These are phyloP conservation scores for Herpotrichia juniperi DNA, from an alignment of 2,329 filamentous ascomycete species.

Conservation along the genomic window DNA sequence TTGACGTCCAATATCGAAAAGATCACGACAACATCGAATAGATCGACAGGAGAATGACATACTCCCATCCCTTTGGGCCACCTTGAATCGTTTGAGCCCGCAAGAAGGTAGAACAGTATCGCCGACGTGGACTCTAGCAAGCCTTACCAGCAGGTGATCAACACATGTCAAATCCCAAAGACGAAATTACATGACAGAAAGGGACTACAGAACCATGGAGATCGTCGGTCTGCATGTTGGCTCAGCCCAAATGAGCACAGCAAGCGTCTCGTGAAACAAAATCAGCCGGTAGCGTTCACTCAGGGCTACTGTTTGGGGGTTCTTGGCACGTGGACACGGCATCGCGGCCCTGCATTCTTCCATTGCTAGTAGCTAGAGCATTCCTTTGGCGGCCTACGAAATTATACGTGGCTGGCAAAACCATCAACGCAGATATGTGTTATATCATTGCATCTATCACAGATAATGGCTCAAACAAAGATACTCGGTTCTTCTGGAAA, in stretches of 20 bases:
- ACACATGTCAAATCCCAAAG: slow-evolving; percentile 9
- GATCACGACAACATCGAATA: slow-evolving; percentile 11
- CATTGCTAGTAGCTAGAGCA: too few relatives aligned
- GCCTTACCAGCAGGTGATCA: neutral
- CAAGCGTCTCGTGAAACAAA: neutral
- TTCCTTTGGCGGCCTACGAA: too few relatives aligned
- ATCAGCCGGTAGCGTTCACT: slow-evolving; percentile 7
- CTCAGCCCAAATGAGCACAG: slow-evolving; percentile 1
- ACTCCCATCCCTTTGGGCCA: slow-evolving; percentile 6
- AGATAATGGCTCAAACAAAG: too few relatives aligned
- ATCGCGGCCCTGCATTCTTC: too few relatives aligned
- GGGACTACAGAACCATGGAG: slow-evolving; percentile 13
- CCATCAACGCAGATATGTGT: too few relatives aligned
- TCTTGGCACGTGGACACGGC: neutral
- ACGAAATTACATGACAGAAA: slow-evolving; percentile 5
- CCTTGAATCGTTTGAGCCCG: neutral
- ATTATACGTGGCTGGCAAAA: too few relatives aligned
- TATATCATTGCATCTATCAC: too few relatives aligned
- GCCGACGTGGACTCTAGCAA: neutral
- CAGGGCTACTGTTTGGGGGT: neutral
- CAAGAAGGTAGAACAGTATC: neutral
- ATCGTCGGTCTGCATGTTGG: slow-evolving; percentile 15
- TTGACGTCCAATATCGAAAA: slow-evolving; percentile 30
- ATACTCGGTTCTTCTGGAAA: too few relatives aligned
- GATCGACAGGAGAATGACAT: slow-evolving; percentile 24